Base-by-base conservation (phyloP, 257 asterid genomes). In the Solanum habrochaites region DNA sequence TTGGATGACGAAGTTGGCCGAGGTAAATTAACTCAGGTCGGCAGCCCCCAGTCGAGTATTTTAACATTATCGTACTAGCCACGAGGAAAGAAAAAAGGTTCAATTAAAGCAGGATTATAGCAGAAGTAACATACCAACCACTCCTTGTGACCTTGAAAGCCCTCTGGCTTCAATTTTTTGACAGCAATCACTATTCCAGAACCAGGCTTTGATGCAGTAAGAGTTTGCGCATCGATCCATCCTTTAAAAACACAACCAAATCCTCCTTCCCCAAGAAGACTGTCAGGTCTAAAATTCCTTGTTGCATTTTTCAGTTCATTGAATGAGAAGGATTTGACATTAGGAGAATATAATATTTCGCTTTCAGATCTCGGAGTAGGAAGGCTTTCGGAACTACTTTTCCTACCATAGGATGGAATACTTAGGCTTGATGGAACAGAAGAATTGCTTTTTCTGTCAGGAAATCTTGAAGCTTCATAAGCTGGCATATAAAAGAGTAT, bases 201-300 rank as follows among this genome's bases (percentile, higher is more conserved):
- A 78, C 99, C 98, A 9, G 99, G 95, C 67, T 69, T 97, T 23
- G 97, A 66, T 60, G 99, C 96, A 71, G 94, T 90, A 66, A 95
- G 96, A 23, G 92, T 90, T 67, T 91, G 90, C 85, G 92, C 97
- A 45, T 97, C 99, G 21, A 97, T 92, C 99, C 99, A 97, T 72
- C 99, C 99, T 87, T 97, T 97, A 86, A 93, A 97, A 67, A 97
- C 99, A 85, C 87, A 95, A 25, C 99, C 99, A 32, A 97, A 97
- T 82, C 99, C 99, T 39, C 99, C 99, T 91, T 97, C 99, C 37
- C 99, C 99, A 2, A 97, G 98, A 87, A 97, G 98, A 90, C 98
- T 95, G 84, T 97, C 99, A 0, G 98, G 94, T 64, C 98, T 91
- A 82, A 96, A 97, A 87, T 97, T 97, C 85, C 99, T 91, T 1